Evolutionary conservation across 2,329 filamentous ascomycete genomes (phyloP), one percentile per base, ranked within the genome.

Genomic region (Byssoonygena ceratinophila): DNA sequence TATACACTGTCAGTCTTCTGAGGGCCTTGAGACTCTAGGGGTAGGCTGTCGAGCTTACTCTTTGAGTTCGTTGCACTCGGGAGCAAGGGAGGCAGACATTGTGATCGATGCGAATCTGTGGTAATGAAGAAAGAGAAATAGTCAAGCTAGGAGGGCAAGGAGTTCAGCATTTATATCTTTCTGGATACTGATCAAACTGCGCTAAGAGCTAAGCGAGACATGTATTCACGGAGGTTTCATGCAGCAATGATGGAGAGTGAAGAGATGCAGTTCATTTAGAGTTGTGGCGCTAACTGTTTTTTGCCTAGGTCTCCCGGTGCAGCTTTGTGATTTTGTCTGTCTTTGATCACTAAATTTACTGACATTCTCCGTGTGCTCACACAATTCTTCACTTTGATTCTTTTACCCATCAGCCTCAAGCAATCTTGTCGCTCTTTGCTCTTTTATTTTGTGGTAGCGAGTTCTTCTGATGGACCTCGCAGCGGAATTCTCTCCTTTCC

Each of bases 71-170:
- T 96, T 96, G 68, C 91, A 97, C 70, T 96, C 89, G 20, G 90
- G 85, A 46, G 91, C 90, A 60, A 98, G 78, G 47, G 92, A 98
- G 54, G 91, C 87, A 54, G 92, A 95, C 92, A 97, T 96, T 9
- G 56, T 72, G 60, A 31, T 44, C 29, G 16, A 37, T 25, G 49
- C 12, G 29, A 34, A 9, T 51, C 37, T 40, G 37, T 9, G 25
- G 12, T n/a, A 29, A n/a, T 20, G 34, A 50, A 16, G 25, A 23
- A 31, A 36, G 27, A 44, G 27, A 3, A 16, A 34, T 6, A 6
- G 7, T 37, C 11, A 18, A 27, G 23, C 22, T 39, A 12, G 16
- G 22, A 16, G 32, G n/a, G 32, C 20, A 22, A 11, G n/a, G 6
- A 23, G 12, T 1, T 11, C 9, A 16, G 32, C 4, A 37, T 51